Conservation (phyloP, 352 stramenopile species). For the Phytopythium kandeliae region DNA sequence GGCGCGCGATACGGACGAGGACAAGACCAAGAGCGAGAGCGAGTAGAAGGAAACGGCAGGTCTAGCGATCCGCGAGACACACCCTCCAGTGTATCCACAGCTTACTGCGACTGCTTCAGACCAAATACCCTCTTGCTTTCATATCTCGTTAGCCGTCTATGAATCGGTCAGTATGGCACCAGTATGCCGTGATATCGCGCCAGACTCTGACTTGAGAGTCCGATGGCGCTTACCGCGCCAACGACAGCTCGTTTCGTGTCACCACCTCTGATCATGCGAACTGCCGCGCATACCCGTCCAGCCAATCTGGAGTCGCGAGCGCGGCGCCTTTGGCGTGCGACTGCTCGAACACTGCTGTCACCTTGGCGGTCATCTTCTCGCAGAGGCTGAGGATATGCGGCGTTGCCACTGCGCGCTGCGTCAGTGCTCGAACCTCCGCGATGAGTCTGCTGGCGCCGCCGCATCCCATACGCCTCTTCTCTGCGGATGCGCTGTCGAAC, state of each 20-base stretch:
- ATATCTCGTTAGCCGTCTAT: no score
- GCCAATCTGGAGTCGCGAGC: constrained; percentile 18
- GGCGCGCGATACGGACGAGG: constrained; percentile 3
- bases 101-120: no score
- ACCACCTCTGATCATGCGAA: not conserved
- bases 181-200: no score
- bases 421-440: constrained; percentile 50
- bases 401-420: constrained; percentile 24
- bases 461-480: constrained; percentile 44
- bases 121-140: no score
- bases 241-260: no score
- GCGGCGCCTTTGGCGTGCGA: constrained; percentile 37
- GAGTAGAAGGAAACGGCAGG: no score
- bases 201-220: no score
- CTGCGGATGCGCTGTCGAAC: constrained; percentile 21
- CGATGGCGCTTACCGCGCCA: no score
- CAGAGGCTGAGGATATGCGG: constrained; percentile 28
- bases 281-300: constrained; percentile 16
- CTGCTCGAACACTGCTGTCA: constrained; percentile 44
- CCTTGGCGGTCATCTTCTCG: constrained; percentile 32
- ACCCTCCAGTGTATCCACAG: no score
- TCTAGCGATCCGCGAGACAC: no score
- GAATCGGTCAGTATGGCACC: no score
- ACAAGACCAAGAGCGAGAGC: not conserved
- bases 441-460: constrained; percentile 66